phyloP scores from a whole-genome alignment of 176 grass and related monocot genomes.

The Zoysia pacifica region DNA sequence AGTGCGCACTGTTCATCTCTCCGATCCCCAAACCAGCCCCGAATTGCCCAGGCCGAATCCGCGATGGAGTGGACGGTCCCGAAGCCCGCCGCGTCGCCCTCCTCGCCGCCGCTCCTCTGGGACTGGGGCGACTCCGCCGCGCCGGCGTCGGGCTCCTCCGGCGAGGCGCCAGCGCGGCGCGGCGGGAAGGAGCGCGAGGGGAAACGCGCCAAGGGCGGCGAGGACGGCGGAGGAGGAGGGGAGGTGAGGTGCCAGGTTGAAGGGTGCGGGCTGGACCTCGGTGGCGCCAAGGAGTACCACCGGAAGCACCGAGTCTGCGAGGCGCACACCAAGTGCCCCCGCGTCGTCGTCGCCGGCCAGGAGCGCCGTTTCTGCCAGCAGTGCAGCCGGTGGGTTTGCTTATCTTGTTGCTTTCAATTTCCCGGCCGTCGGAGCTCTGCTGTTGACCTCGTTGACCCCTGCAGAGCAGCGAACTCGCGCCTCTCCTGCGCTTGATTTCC shows the following conservation, averaged over 20 bases:
- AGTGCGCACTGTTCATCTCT: too few relatives aligned
- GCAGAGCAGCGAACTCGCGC: not conserved
- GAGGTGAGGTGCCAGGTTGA: conserved; percentile 77
- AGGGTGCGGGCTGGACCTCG: conserved; percentile 68
- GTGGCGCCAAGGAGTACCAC: conserved; percentile 66
- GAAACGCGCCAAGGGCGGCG: conserved; percentile 37
- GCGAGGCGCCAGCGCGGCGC: conserved; percentile 36
- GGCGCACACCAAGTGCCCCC: conserved; percentile 72
- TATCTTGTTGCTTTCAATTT: not conserved
- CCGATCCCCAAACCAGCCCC: conserved; percentile 56
- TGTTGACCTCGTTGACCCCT: not conserved
- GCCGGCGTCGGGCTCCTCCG: conserved; percentile 32
- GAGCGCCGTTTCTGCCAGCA: conserved; percentile 91
- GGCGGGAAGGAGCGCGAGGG: conserved; percentile 42
- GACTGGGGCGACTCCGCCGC: conserved; percentile 64
- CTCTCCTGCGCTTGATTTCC: conserved; percentile 15
- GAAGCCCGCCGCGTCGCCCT: conserved; percentile 42
- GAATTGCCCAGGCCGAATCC: conserved; percentile 45
- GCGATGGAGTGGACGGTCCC: conserved; percentile 46
- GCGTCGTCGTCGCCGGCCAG: conserved; percentile 72
- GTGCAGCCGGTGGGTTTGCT: conserved; percentile 68
- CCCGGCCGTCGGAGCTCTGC: not conserved
- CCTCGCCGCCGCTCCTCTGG: conserved; percentile 74
- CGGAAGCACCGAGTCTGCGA: conserved; percentile 91
- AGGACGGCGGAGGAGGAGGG: conserved; percentile 41